Conservation (phyloP, 257 asterid species). For the Datura wrightii region DNA sequence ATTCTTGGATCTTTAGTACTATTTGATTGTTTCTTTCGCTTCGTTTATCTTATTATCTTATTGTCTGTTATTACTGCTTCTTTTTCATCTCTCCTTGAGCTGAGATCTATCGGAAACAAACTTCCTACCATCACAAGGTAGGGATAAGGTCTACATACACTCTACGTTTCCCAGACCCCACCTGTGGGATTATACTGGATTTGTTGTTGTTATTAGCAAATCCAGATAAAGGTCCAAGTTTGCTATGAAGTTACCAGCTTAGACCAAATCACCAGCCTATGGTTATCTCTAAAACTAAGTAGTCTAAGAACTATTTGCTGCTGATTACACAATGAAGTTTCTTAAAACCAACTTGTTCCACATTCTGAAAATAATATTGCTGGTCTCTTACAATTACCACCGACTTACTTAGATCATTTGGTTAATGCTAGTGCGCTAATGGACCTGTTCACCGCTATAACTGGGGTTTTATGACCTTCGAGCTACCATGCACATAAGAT, state of each 20-base stretch:
- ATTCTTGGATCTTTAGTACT: no score
- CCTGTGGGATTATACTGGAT: no score
- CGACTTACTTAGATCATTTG: not conserved
- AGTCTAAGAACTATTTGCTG: not conserved
- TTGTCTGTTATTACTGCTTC: no score
- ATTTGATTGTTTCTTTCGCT: no score
- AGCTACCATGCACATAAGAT: constrained; percentile 23
- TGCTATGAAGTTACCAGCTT: constrained; percentile 11
- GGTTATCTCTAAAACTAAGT: not conserved
- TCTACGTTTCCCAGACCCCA: no score
- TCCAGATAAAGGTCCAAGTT: not conserved
- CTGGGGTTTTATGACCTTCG: not conserved
- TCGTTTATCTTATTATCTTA: no score
- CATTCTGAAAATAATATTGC: constrained; percentile 8
- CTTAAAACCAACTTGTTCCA: constrained; percentile 13
- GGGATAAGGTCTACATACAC: no score
- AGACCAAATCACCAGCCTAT: constrained; percentile 3
- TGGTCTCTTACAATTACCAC: constrained; percentile 22
- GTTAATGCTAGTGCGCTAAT: not conserved
- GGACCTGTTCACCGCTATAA: not conserved
- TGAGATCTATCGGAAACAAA: no score
- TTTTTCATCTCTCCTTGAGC: no score
- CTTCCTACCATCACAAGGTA: no score
- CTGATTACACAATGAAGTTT: not conserved
- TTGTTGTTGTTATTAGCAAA: not conserved